A percentile compares a stretch with the other conserved stretches of the same genome.
These are phyloP conservation scores for Eucalyptus globulus DNA, from an alignment of 345 rosid species.

Conservation along the genomic window DNA sequence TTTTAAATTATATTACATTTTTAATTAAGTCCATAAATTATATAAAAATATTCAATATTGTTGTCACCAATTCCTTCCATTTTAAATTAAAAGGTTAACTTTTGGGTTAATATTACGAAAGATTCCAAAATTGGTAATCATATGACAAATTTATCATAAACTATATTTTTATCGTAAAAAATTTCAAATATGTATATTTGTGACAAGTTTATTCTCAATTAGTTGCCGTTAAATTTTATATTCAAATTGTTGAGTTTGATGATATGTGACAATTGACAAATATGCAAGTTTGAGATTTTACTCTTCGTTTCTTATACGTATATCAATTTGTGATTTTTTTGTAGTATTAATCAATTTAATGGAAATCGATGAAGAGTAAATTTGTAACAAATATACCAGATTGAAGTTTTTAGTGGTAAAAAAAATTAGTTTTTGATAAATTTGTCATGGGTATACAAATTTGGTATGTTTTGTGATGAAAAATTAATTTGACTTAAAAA, in stretches of 20 bases:
- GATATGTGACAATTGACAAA: rapidly evolving
- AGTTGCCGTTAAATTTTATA: too few relatives aligned
- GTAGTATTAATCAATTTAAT: too few relatives aligned
- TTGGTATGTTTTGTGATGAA: too few relatives aligned
- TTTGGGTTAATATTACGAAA: too few relatives aligned
- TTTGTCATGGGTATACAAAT: rapidly evolving
- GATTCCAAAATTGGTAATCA: rapidly evolving
- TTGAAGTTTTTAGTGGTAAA: too few relatives aligned
- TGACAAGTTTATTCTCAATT: too few relatives aligned
- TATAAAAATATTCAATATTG: too few relatives aligned
- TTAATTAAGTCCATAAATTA: background rate
- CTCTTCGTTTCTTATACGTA: rapidly evolving
- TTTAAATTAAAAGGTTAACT: background rate
- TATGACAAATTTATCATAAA: too few relatives aligned
- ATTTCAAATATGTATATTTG: rapidly evolving
- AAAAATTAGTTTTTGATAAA: too few relatives aligned
- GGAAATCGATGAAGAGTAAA: rapidly evolving
- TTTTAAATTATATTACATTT: too few relatives aligned
- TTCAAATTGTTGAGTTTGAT: rapidly evolving
- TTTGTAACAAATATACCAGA: rapidly evolving
- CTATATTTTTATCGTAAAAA: rapidly evolving
- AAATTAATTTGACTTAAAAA: too few relatives aligned
- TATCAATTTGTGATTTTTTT: rapidly evolving
- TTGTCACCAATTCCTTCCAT: background rate
- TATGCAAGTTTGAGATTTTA: rapidly evolving